Base-by-base conservation (phyloP, 2,329 filamentous ascomycete genomes). In the Chlorencoelia australis region DNA sequence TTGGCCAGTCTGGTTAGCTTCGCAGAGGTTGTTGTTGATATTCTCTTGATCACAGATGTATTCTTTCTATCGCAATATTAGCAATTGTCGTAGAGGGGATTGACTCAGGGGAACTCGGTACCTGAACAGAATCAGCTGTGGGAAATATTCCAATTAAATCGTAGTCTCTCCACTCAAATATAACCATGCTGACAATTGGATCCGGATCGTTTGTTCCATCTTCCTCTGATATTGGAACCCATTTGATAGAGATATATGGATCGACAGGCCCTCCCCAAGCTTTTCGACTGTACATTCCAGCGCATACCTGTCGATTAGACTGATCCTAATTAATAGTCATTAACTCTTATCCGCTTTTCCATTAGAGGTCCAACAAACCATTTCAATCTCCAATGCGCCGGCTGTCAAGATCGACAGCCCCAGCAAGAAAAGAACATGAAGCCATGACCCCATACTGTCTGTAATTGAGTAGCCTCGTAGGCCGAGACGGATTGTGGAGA, bases 131-230 rank as follows among this genome's bases (percentile, higher is more conserved):
- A 35, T 70, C 68, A 11, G 69, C 61, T 18, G 67, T 66, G 33
- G 74, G 66, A 22, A 71, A 69, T 40, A 82, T 70, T 28, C 89
- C 88, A 46, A 98, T 77, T 37, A 89, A 68, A 34, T 75, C 64
- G 56, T 82, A 78, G 56, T 98, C 91, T 48, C 73, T 78, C 85
- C 88, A 98, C 62, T 98, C 89, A 59, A 94, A 98, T 45, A 98
- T 80, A 35, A 94, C 69, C 50, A 95, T 63, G 59, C 86, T 93
- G 46, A 87, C 80, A 28, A 85, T 67, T 4, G 83, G 81, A 57
- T 94, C 82, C 30, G 78, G 68, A 20, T 72, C 69, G 40, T 71
- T 64, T 51, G 73, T 59, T 58, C 63, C 69, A 41, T 71, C 64
- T 52, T 73, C 59, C 59, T 63, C 68, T 55, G 63, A 70, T 60